Evolutionary conservation across 345 rosid species (phyloP), one percentile per base, ranked within the genome.

Genomic region (Eutrema heterophyllum): DNA sequence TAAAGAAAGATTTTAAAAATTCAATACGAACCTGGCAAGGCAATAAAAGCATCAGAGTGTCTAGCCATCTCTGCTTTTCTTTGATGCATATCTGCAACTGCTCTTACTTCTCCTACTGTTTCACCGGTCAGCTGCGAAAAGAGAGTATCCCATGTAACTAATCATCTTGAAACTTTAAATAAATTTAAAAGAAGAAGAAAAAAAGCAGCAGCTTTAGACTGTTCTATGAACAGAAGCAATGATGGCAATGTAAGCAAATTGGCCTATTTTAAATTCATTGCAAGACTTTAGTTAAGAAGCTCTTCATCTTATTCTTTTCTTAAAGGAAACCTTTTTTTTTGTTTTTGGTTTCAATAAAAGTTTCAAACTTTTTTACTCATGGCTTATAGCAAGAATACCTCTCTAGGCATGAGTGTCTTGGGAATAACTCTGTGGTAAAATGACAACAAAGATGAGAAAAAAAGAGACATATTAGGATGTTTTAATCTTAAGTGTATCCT

Each of bases 391-490:
- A 58, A 67, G 46, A 32, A 13, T 85, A 95, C 99, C 99, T 95
- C 98, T 90, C 92, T 94, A 84, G 97, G 99, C 99, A 92, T 92
- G 88, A 95, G 94, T 82, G 98, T 92, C 94, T 90, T 92, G 85
- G 99, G 99, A 81, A 95, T 95, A 79, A 95, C 98, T 78, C 99
- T 95, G 92, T 83, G 64, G 76, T 38, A 12, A 43, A 52, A 54
- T 45, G 27, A 43, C 6, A 70, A 71, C 45, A 64, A 43, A 67
- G 7, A 58, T 7, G 40, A 45, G 41, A 44, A 46, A 46, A 21
- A 41, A 46, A 67, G 67, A 74, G 46, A 18, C 36, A 30, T 67
- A 59, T 30, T 13, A 39, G 57, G 3, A 64, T 41, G 55, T 35
- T 14, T 8, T 0, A 14, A 43, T 54, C 35, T 49, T 27, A 38